Base-by-base conservation (phyloP, 148 eudicot genomes). In the Camellia japonica region DNA sequence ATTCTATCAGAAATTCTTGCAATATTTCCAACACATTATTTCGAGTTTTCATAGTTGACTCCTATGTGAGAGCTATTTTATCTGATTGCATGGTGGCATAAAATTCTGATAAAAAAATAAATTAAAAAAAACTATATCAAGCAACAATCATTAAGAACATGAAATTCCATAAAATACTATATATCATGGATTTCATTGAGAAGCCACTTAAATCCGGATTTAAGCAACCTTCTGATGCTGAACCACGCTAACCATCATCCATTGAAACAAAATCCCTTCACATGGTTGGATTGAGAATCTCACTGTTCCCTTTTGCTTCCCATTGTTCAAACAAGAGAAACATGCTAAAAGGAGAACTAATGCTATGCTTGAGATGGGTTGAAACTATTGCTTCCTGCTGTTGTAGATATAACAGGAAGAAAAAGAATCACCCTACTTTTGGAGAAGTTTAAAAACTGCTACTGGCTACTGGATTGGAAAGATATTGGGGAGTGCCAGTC, bases 181-280 rank as follows among this genome's bases (percentile, higher is more conserved):
- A 23, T 5, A 49, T 8, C 2, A 6, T 64, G 42, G 42, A 64
- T 41, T 38, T 12, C 12, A 41, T 15, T 30, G 18, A 66, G 46
- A 38, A 66, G 47, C 70, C 46, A 12, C 47, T 66, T 4, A 38
- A 66, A 66, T 66, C 70, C 46, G 13, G 14, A 14, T 14, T 13
- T 10, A 38, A 30, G 69, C 38, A 15, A 66, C 18, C 46, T 4
- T 66, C 18, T 30, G 69, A 66, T 30, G 44, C 44, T 12, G 46
- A 66, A 66, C 7, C 30, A 8, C 4, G 44, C 16, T 23, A 19
- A 14, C 69, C 38, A 38, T 30, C 46, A 38, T 30, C 15, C 13
- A 66, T 41, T 66, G 70, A 42, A 66, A 66, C 44, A 47, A 41
- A 66, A 41, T 66, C 38, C 70, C 70, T 38, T 66, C 70, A 38